Percentiles rank a stretch among this genome's conserved stretches.
phyloP scores from a whole-genome alignment of 75 land plant species.

The Cunninghamia lanceolata region DNA sequence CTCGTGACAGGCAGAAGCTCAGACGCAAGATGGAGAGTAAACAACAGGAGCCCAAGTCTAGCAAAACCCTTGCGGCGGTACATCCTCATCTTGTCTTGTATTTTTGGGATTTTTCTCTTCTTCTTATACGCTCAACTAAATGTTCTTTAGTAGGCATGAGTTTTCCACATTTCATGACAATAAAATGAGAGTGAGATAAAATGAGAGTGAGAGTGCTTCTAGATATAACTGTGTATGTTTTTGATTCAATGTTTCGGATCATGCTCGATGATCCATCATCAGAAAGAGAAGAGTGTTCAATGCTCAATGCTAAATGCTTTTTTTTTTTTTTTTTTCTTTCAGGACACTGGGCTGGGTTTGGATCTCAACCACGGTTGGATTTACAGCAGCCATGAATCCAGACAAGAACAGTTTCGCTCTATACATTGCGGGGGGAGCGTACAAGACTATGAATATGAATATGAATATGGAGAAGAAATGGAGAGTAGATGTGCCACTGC shows the following conservation, averaged over 20 bases:
- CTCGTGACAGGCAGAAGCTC: slow-evolving; percentile 50
- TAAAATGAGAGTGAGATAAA: no score
- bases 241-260: no score
- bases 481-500: not conserved
- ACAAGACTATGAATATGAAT: not conserved
- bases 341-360: not conserved
- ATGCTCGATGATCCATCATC: no score
- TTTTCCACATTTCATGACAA: no score
- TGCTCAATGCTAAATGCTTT: no score
- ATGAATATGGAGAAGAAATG: not conserved
- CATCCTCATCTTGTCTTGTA: not conserved
- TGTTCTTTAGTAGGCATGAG: no score
- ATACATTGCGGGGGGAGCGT: not conserved
- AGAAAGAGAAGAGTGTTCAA: no score
- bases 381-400: not conserved
- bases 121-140: not conserved
- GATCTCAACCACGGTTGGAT: not conserved
- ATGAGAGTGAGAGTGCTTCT: no score
- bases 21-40: slow-evolving; percentile 15
- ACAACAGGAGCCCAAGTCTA: not conserved
- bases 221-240: no score
- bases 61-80: not conserved
- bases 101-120: not conserved
- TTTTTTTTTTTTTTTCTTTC: not conserved
- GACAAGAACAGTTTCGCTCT: not conserved